Conservation (phyloP, 768 basidiomycete species). For the Pulveroboletus sp. region DNA sequence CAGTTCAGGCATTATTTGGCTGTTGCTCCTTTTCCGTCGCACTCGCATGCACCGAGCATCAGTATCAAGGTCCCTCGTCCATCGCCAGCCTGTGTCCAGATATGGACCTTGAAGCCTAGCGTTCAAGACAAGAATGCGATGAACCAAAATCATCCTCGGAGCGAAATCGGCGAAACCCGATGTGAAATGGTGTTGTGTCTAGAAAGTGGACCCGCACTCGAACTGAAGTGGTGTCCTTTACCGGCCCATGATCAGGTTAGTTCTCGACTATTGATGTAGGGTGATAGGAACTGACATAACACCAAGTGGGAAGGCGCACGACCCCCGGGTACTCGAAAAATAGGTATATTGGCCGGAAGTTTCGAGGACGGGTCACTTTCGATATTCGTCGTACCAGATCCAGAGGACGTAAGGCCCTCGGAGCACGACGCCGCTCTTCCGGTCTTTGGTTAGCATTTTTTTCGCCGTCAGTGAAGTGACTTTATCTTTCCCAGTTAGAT, state of each 20-base stretch:
- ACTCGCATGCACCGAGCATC: slow-evolving; percentile 59
- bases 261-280: slow-evolving; percentile 1
- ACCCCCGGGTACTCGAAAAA: slow-evolving; percentile 43
- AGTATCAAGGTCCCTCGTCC: slow-evolving; percentile 57
- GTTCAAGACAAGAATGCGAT: slow-evolving; percentile 6
- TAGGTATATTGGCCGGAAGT: slow-evolving; percentile 80
- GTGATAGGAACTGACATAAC: not conserved
- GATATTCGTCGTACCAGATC: slow-evolving; percentile 77
- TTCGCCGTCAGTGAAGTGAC: not conserved
- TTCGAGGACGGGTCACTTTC: slow-evolving; percentile 86
- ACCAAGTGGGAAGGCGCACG: slow-evolving; percentile 19
- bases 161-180: slow-evolving; percentile 37
- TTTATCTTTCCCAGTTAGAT: slow-evolving; percentile 40
- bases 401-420: slow-evolving; percentile 42
- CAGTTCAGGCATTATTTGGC: slow-evolving; percentile 77
- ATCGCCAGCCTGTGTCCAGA: slow-evolving; percentile 69
- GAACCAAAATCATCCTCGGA: slow-evolving; percentile 23
- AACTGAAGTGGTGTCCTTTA: slow-evolving; percentile 90
- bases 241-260: slow-evolving; percentile 66
- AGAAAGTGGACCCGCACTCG: slow-evolving; percentile 74
- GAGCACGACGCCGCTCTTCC: slow-evolving; percentile 33
- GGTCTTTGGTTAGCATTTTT: slow-evolving; percentile 46
- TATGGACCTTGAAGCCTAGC: slow-evolving; percentile 63
- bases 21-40: slow-evolving; percentile 68
- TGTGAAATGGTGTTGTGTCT: slow-evolving; percentile 87